Evolutionary conservation across 1,284 basidiomycete species (phyloP).

Genomic region (Rhizoctonia solani): DNA sequence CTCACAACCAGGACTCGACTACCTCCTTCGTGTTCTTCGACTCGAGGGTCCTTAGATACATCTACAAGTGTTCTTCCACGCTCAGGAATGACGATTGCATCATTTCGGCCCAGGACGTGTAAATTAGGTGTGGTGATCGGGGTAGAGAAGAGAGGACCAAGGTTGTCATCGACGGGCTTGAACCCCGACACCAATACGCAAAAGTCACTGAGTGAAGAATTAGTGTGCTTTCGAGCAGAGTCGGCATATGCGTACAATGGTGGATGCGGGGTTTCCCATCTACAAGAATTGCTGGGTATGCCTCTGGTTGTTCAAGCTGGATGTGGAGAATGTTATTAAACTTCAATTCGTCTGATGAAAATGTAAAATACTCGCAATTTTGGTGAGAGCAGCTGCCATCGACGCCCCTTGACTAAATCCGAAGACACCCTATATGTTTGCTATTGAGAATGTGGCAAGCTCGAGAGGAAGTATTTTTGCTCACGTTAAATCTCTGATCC

Average conservation of each 20-base stretch:
- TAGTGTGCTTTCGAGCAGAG: constrained; percentile 23
- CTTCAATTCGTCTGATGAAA: too few relatives aligned
- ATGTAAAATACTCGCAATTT: constrained; percentile 75
- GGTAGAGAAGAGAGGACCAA: constrained; percentile 55
- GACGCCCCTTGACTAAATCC: constrained; percentile 87
- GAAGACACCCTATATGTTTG: constrained; percentile 66
- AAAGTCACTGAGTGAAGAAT: constrained; percentile 56
- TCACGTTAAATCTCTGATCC: constrained; percentile 50
- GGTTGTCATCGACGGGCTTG: constrained; percentile 56
- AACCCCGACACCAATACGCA: constrained; percentile 74
- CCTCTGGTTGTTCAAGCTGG: constrained; percentile 59
- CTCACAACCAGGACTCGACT: constrained; percentile 38
- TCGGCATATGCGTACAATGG: constrained; percentile 60
- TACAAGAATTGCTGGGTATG: constrained; percentile 67
- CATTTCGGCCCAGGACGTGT: constrained; percentile 80
- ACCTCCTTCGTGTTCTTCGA: constrained; percentile 80
- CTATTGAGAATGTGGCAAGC: not conserved
- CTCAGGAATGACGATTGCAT: constrained; percentile 78
- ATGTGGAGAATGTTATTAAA: too few relatives aligned
- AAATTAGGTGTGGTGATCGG: constrained; percentile 65
- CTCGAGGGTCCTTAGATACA: constrained; percentile 58
- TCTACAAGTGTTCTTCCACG: constrained; percentile 64
- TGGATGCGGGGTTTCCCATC: constrained; percentile 67
- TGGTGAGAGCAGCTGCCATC: constrained; percentile 73
- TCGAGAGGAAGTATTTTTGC: constrained; percentile 32